Evolutionary conservation across 495 filamentous ascomycete species (phyloP).

Genomic region (Rhypophila decipiens): DNA sequence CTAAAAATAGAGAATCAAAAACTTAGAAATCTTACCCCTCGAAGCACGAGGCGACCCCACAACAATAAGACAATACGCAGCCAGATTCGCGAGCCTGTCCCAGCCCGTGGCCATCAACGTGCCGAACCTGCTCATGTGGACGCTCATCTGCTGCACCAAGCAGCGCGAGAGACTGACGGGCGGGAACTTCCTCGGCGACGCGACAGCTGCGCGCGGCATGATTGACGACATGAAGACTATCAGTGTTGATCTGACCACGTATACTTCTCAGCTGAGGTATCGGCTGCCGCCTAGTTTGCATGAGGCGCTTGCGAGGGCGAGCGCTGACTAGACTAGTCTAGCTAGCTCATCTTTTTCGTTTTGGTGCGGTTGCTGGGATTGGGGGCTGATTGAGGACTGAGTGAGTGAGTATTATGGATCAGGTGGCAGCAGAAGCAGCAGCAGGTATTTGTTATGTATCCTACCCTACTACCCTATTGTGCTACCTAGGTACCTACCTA

Average conservation of each 20-base stretch:
- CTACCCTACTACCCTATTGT: too few relatives aligned
- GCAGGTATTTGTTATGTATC: too few relatives aligned
- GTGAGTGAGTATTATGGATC: too few relatives aligned
- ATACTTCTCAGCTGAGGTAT: constrained; percentile 90
- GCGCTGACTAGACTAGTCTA: too few relatives aligned
- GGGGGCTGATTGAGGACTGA: too few relatives aligned
- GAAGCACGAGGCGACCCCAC: constrained; percentile 62
- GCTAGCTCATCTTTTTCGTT: too few relatives aligned
- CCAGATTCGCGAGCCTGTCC: constrained; percentile 66
- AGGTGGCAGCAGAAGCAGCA: too few relatives aligned
- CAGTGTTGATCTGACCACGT: constrained; percentile 84
- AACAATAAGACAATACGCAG: constrained; percentile 65
- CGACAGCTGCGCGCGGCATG: constrained; percentile 57
- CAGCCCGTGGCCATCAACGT: constrained; percentile 78
- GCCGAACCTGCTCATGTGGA: constrained; percentile 87
- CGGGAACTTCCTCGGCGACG: constrained; percentile 65
- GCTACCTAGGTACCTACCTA: too few relatives aligned
- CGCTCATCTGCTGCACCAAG: constrained; percentile 71
- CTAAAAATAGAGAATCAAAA: constrained; percentile 58
- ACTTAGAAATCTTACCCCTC: constrained; percentile 71
- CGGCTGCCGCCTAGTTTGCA: constrained; percentile 66
- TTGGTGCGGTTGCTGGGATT: too few relatives aligned
- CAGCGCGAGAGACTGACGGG: constrained; percentile 61
- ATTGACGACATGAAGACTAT: constrained; percentile 64
- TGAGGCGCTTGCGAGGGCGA: constrained; percentile 73